Evolutionary conservation across 257 asterid species (phyloP).

Genomic region (Rhazya stricta): DNA sequence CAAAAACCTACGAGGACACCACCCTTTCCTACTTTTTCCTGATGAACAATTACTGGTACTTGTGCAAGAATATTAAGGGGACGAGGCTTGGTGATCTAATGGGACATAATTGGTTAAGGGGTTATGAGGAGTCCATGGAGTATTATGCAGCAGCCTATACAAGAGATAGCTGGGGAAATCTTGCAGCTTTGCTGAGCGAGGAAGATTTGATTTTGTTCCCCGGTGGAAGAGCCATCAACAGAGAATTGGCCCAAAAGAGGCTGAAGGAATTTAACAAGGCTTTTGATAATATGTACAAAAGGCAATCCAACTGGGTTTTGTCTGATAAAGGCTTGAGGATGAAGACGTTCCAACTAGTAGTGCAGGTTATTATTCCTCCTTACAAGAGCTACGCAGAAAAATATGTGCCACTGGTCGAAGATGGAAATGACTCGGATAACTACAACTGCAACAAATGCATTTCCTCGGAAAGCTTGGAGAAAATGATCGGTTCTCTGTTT

Average conservation of each 20-base stretch:
- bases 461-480: conserved; percentile 40
- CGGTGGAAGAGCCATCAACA: conserved; percentile 71
- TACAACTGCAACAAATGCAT: conserved; percentile 26
- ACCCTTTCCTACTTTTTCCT: conserved; percentile 51
- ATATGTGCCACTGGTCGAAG: conserved; percentile 34
- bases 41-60: conserved; percentile 63
- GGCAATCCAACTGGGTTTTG: conserved; percentile 54
- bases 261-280: conserved; percentile 46
- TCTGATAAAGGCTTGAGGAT: conserved; percentile 52
- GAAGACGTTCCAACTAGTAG: conserved; percentile 37
- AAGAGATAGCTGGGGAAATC: conserved; percentile 72
- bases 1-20: conserved; percentile 40
- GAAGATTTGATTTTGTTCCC: conserved; percentile 65
- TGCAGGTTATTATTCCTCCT: conserved; percentile 50
- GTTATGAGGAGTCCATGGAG: conserved; percentile 47
- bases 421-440: conserved; percentile 26
- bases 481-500: conserved; percentile 45
- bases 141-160: conserved; percentile 42
- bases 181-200: conserved; percentile 42
- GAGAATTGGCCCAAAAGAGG: conserved; percentile 50
- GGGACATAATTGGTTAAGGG: conserved; percentile 62
- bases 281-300: conserved; percentile 50
- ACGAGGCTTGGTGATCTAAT: conserved; percentile 63
- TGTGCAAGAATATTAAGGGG: conserved; percentile 44
- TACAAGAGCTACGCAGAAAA: conserved; percentile 49